phyloP scores from a whole-genome alignment of 2,329 filamentous ascomycete species.

The Phyllosticta ampelicida region DNA sequence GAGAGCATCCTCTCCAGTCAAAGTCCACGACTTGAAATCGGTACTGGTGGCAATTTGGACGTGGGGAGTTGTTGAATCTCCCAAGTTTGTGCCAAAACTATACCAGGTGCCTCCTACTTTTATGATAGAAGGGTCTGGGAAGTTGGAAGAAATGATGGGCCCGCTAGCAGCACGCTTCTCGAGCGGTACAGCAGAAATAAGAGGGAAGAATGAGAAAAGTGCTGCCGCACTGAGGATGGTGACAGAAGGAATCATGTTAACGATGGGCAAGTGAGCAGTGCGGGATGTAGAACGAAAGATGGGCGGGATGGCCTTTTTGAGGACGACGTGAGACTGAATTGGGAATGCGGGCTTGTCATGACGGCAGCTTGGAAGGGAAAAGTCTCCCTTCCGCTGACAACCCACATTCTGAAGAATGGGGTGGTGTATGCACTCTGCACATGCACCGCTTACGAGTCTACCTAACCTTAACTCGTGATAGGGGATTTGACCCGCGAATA shows the following conservation, averaged over 20 bases:
- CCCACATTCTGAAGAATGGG: background rate
- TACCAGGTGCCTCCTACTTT: slow-evolving; percentile 25
- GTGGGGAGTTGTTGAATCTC: slow-evolving; percentile 12
- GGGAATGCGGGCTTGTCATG: background rate
- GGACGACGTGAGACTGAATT: background rate
- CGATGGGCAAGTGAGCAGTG: background rate
- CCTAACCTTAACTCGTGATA: slow-evolving; percentile 2
- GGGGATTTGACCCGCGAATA: slow-evolving; percentile 5
- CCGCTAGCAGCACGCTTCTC: slow-evolving; percentile 6
- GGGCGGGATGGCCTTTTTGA: background rate
- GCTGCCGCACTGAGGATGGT: slow-evolving; percentile 1
- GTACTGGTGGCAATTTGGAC: slow-evolving; percentile 28
- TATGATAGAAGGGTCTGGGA: slow-evolving; percentile 28
- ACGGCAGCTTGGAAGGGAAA: background rate
- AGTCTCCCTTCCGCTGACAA: background rate
- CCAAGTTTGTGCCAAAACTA: slow-evolving; percentile 24
- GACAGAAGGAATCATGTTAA: background rate
- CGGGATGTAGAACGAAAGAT: background rate
- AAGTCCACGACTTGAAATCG: slow-evolving; percentile 25
- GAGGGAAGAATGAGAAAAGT: slow-evolving; percentile 1
- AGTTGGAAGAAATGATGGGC: slow-evolving; percentile 18
- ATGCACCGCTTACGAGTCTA: slow-evolving; percentile 1
- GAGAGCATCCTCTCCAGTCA: slow-evolving; percentile 21
- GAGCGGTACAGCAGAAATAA: slow-evolving; percentile 1
- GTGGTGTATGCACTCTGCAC: slow-evolving; percentile 5